Evolutionary conservation across 768 basidiomycete genomes (phyloP).

Genomic region (Sarcodon aspratus): DNA sequence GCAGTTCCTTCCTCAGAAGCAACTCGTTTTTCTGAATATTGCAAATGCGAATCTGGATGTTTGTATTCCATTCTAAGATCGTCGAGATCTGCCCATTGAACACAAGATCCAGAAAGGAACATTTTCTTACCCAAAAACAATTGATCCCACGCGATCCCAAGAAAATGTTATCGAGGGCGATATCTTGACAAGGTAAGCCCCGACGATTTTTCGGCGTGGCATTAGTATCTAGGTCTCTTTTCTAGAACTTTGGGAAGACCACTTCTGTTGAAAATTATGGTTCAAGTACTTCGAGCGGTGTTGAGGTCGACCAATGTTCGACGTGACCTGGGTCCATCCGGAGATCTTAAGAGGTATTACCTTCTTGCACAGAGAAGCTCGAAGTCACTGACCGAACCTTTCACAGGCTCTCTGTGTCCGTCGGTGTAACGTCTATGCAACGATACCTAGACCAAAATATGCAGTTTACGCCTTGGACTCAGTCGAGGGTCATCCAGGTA

Average conservation of each 20-base stretch:
- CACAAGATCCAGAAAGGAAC: too few species aligned
- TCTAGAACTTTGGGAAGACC: not conserved
- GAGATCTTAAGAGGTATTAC: constrained; percentile 43
- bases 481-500: constrained; percentile 49
- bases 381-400: not conserved
- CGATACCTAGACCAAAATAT: constrained; percentile 45
- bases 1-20: constrained; percentile 30
- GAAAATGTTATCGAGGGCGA: constrained; percentile 40
- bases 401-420: not conserved
- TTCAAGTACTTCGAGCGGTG: constrained; percentile 50
- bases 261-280: constrained; percentile 30
- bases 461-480: constrained; percentile 54
- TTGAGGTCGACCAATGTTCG: constrained; percentile 45
- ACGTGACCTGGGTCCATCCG: constrained; percentile 61
- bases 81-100: not conserved
- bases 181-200: constrained; percentile 30
- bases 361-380: too few species aligned
- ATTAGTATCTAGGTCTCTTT: too few species aligned
- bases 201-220: too few species aligned
- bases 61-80: constrained; percentile 14
- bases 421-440: constrained; percentile 34
- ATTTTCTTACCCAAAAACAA: constrained; percentile 4
- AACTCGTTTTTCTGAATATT: constrained; percentile 54
- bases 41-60: constrained; percentile 47
- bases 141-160: constrained; percentile 34